phyloP scores from a whole-genome alignment of 345 rosid genomes.

The Boechera retrofracta region DNA sequence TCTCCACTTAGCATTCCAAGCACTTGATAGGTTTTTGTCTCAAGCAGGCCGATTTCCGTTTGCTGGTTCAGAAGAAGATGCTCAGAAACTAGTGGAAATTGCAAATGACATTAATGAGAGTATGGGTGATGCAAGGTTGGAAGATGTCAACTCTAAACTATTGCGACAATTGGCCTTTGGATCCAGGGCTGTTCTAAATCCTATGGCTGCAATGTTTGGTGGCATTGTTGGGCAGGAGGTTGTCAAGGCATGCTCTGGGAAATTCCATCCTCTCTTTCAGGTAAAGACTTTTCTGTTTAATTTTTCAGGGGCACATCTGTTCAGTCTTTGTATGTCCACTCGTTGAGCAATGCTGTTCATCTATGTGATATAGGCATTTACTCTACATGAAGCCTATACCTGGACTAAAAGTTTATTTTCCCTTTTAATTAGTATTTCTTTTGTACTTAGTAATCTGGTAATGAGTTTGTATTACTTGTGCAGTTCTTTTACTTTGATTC shows the following conservation, averaged over 20 bases:
- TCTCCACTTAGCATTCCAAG: slow-evolving; percentile 72
- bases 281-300: slow-evolving; percentile 43
- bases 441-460: slow-evolving; percentile 20
- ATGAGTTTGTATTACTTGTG: slow-evolving; percentile 13
- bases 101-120: slow-evolving; percentile 59
- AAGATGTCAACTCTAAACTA: slow-evolving; percentile 67
- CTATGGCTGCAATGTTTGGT: slow-evolving; percentile 96
- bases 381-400: slow-evolving; percentile 10
- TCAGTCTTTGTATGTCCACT: slow-evolving; percentile 11
- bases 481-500: slow-evolving; percentile 96
- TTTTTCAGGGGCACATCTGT: slow-evolving; percentile 17
- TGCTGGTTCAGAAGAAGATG: slow-evolving; percentile 90
- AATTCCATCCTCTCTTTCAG: slow-evolving; percentile 92
- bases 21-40: slow-evolving; percentile 61
- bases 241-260: slow-evolving; percentile 94
- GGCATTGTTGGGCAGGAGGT: slow-evolving; percentile 94
- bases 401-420: neutral
- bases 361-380: neutral
- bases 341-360: slow-evolving; percentile 6
- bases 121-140: slow-evolving; percentile 65
- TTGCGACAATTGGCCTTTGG: slow-evolving; percentile 80
- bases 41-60: slow-evolving; percentile 61
- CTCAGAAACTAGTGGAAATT: slow-evolving; percentile 67
- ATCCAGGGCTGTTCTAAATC: slow-evolving; percentile 89
- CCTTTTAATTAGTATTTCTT: neutral